Evolutionary conservation across 306 rosid genomes (phyloP), one percentile per base, ranked within the genome.

Genomic region (Trifolium subterraneum): DNA sequence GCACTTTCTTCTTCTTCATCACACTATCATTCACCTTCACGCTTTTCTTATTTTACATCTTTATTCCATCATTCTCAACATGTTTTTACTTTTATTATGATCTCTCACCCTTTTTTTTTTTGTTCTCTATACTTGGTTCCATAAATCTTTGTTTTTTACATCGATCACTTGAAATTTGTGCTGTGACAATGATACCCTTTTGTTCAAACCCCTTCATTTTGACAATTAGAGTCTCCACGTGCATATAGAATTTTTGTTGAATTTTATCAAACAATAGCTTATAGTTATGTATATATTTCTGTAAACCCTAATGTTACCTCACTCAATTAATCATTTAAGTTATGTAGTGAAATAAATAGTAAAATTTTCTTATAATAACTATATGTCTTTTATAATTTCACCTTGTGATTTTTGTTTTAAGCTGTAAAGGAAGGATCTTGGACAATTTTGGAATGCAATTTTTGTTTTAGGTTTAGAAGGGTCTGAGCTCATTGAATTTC

Each of bases 1-100:
- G 65, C 68, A 66, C 45, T 78, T 81, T 58, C 80, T 39, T 45
- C 65, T 77, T 41, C 75, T 84, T 84, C 81, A 70, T 81, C 82
- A 75, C 82, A 75, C 82, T 79, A 42, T 69, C 25, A 63, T 56
- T 60, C 61, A 61, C 77, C 64, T 70, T 79, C 54, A 8, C 48
- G 63, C 4, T 60, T 56, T 69, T 85, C 16, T 60, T 56, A 10
- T 29, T 33, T 27, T 65, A 59, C 18, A 35, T 20, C 35, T 69
- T 79, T 81, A 36, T 76, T 72, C 79, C 72, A 70, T 60, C 64
- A 80, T 70, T 79, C 33, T 83, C n/a, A 54, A 68, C 72, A 69
- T 76, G 72, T 79, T 44, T 85, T 44, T 67, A 20, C 2, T 82
- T 84, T 51, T 69, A 54, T 54, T 75, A 80, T 85, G 88, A 85